Evolutionary conservation across 192 early-diverging fungal species (phyloP), one percentile per base, ranked within the genome.

Genomic region (Pilaira anomala): DNA sequence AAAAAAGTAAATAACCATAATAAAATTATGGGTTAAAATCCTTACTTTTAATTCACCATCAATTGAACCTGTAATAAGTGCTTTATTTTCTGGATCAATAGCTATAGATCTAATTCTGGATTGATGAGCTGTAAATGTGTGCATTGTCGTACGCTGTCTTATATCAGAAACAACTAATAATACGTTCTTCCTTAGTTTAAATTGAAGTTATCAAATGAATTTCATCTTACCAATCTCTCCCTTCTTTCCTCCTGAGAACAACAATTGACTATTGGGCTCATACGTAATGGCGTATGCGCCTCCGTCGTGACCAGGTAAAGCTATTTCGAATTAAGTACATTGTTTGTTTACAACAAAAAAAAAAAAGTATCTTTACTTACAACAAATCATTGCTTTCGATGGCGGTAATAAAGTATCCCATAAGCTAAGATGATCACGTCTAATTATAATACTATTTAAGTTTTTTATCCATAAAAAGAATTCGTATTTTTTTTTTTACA

Each of bases 321-420:
- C 80, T 82, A 46, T 42, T n/a, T 39, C 9, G 4, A 14, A 46
- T 13, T 14, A 18, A 36, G 44, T 14, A 49, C 11, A 40, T 19
- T 3, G 16, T 25, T 14, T 39, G 9, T 24, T 58, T 53, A 53
- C 45, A 28, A n/a, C n/a, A n/a, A n/a, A n/a, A n/a, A n/a, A n/a
- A n/a, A n/a, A n/a, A n/a, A n/a, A n/a, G n/a, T n/a, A n/a, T n/a
- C 8, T 22, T 56, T 30, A 62, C 69, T 48, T 78, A 78, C 76
- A 61, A 41, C 85, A 84, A n/a, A 90, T 74, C 30, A 76, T 68
- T 11, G 82, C 60, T 52, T 84, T 83, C 1, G 72, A 48, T n/a
- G 78, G 62, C 3, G 90, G 88, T n/a, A 93, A 55, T 3, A 93
- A 64, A 3, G 90, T 84, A 55, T 93, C 91, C 86, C 87, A 93